Base-by-base conservation (phyloP, 345 rosid species). In the Eutrema yunnanense region DNA sequence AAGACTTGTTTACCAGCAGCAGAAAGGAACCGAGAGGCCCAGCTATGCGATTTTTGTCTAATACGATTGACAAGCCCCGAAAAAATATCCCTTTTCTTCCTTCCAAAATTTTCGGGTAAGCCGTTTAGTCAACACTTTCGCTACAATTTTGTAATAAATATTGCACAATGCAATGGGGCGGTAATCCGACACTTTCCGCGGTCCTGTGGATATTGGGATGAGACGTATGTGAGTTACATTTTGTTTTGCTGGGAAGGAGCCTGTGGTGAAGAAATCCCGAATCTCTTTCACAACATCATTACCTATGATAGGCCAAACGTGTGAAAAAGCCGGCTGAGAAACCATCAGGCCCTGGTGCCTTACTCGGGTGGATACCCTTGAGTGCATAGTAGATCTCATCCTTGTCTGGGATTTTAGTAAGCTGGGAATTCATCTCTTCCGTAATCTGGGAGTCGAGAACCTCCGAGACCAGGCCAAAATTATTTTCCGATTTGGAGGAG, bases 211-310 rank as follows among this genome's bases (percentile, higher is more conserved):
- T 9, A 22, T 50, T 0, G 55, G 55, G 6, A 50, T 26, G 0
- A 50, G 13, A 2, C 6, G 2, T 3, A 50, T 4, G 4, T 50
- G 55, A 6, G 55, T 22, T 9, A 22, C n/a, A 12, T 43, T 43
- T 1, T 7, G 4, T 0, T 0, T 6, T 0, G 0, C 0, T 0
- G 6, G 47, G 1, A 43, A 12, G 3, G 5, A 6, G 0, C 26
- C 26, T 5, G 3, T 2, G 2, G 0, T 0, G 4, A 47, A 14
- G 9, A 47, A 47, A 6, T n/a, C 3, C 3, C 0, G 26, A 2
- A 47, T 14, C 2, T 47, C 51, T 1, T 1, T 2, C 2, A 29
- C 2, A 0, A 52, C 29, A 3, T 47, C 14, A 5, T 1, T 16
- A 0, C 36, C 14, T 0, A 29, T 11, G 2, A 29, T 2, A 3